Evolutionary conservation across 352 stramenopile genomes (phyloP).

Genomic region (Globisporangium parvum): DNA sequence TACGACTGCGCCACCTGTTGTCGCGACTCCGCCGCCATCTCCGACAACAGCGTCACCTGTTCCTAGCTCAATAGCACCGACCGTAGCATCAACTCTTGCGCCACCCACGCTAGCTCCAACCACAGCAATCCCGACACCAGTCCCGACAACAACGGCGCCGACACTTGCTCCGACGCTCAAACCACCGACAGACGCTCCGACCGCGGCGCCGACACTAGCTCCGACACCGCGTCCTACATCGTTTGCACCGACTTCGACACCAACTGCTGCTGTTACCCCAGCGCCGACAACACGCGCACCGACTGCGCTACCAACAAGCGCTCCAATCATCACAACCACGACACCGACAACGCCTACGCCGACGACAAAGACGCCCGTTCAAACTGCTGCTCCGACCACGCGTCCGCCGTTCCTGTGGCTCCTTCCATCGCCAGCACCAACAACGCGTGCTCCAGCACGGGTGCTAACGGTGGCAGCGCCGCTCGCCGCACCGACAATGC

Average conservation of each 20-base stretch:
- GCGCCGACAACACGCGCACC: not conserved
- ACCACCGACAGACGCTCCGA: not conserved
- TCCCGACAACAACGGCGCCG: not conserved
- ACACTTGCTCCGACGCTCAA: not conserved
- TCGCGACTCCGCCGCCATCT: no score
- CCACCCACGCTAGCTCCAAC: not conserved
- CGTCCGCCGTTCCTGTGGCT: conserved; percentile 6
- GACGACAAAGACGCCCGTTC: not conserved
- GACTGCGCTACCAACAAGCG: not conserved
- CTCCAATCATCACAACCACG: not conserved
- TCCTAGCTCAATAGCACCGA: not conserved
- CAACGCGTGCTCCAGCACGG: not conserved
- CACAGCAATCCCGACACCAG: not conserved
- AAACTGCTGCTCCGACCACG: not conserved
- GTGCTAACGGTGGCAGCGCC: not conserved
- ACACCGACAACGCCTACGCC: not conserved
- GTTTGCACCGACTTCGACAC: not conserved
- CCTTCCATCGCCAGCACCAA: conserved; percentile 1
- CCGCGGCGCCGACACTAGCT: not conserved
- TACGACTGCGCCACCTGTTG: no score
- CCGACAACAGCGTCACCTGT: no score
- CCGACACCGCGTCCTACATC: not conserved
- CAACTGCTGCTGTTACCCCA: not conserved
- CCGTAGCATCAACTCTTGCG: not conserved
- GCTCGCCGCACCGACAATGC: not conserved